Base-by-base conservation (phyloP, 495 filamentous ascomycete genomes). In the Echria macrotheca region DNA sequence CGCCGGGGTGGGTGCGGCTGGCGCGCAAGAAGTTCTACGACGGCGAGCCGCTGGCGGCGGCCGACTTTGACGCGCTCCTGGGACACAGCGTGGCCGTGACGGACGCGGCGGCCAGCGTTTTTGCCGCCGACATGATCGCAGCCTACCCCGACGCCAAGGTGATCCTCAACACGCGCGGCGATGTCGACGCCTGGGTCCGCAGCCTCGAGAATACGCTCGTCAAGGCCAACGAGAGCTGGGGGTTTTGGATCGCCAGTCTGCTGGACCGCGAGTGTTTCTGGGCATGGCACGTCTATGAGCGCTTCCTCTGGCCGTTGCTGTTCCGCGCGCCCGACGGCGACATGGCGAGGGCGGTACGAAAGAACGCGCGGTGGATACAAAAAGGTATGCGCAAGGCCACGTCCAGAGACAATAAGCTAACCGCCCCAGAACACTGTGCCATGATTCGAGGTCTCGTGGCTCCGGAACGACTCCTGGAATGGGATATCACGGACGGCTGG, bases 81-180 rank as follows among this genome's bases (percentile, higher is more conserved):
- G 69, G 71, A 5, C 55, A 74, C 47, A 59, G 58, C 53, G 56
- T 63, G 33, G 73, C 72, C 17, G 59, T 75, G 0, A 68, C 66
- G 2, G 71, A 76, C 33, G 45, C 58, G 7, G 63, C 65, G 1
- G 81, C 78, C 35, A 44, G 52, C 9, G 44, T 64, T 1, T 77
- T 76, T 22, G 67, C 67, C 3, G 24, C 54, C 0, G 68, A 75
- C 35, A 48, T 75, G 12, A 63, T 78, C 12, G 54, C 48, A 1
- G 68, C 71, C 9, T 78, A 78, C 39, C 74, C 74, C 0, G 58
- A 75, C 12, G 70, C 67, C 5, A 66, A 72, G 41, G 70, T 76
- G 26, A 61, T 77, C 17, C 46, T 76, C 4, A 72, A 72, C 25
- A 59, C 54, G 23, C 56, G 67, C n/a, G 26, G 60, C n/a, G 59